phyloP scores from a whole-genome alignment of 1,284 basidiomycete genomes.

The Cryptococcus jaspeensis region DNA sequence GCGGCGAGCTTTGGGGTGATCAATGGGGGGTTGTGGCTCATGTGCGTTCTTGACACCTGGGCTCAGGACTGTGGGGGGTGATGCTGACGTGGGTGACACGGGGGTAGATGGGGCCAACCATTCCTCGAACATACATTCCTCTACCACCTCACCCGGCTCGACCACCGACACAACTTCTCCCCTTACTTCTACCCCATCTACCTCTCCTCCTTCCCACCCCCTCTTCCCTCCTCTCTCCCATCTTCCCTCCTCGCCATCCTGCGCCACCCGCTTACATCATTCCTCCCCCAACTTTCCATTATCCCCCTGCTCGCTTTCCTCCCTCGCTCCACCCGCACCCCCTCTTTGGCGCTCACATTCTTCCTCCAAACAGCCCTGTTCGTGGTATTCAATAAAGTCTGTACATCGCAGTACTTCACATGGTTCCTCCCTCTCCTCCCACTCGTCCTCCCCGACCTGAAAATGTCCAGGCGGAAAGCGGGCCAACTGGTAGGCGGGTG shows the following conservation, averaged over 20 bases:
- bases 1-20: constrained; percentile 68
- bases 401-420: constrained; percentile 96
- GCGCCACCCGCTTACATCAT: constrained; percentile 43
- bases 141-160: constrained; percentile 85
- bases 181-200: constrained; percentile 96
- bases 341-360: constrained; percentile 55
- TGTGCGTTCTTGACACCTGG: constrained; percentile 60
- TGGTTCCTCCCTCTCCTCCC: constrained; percentile 96
- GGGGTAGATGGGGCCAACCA: constrained; percentile 82
- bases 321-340: neutral
- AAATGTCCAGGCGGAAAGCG: constrained; percentile 56
- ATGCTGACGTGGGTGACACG: neutral
- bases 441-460: constrained; percentile 67
- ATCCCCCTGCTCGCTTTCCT: constrained; percentile 37
- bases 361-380: constrained; percentile 89
- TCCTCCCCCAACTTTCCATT: constrained; percentile 54
- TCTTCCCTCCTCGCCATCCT: constrained; percentile 39
- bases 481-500: constrained; percentile 62
- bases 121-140: constrained; percentile 91
- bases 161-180: constrained; percentile 98
- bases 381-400: constrained; percentile 96
- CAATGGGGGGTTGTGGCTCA: constrained; percentile 65
- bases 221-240: constrained; percentile 35
- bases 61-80: too few species aligned
- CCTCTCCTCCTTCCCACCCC: constrained; percentile 54